Conservation (phyloP, 257 asterid species). For the Avicennia marina region DNA sequence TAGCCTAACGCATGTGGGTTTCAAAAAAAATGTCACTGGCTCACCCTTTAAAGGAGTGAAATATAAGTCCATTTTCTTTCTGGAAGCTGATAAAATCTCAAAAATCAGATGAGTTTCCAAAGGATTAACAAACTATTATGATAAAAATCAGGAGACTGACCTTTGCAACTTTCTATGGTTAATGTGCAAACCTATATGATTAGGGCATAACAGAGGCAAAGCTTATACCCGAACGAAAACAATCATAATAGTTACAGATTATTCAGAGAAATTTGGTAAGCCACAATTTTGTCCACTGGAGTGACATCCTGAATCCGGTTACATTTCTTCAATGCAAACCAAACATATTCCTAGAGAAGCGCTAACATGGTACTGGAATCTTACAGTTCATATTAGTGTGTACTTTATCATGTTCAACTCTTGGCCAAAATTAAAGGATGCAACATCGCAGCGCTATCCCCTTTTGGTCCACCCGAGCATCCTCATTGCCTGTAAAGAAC, state of each 20-base stretch:
- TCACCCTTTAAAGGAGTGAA: too few relatives aligned
- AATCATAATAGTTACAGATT: constrained; percentile 4
- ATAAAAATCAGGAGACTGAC: too few relatives aligned
- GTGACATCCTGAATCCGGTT: constrained; percentile 11
- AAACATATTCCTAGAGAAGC: constrained; percentile 13
- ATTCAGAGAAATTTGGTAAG: constrained; percentile 14
- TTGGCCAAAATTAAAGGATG: constrained; percentile 42
- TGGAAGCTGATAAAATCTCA: too few relatives aligned
- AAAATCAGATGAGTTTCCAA: too few relatives aligned
- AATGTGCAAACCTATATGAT: too few relatives aligned
- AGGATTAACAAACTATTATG: too few relatives aligned
- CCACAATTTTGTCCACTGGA: constrained; percentile 10
- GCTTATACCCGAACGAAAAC: too few relatives aligned
- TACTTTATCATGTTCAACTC: constrained; percentile 14
- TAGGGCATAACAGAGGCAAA: too few relatives aligned
- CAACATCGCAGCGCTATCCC: constrained; percentile 65
- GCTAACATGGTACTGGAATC: constrained; percentile 16
- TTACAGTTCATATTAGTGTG: constrained; percentile 22
- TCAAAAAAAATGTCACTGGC: too few relatives aligned
- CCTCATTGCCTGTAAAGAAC: constrained; percentile 57
- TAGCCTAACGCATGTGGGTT: too few relatives aligned
- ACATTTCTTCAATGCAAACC: constrained; percentile 1
- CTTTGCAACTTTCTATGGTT: too few relatives aligned
- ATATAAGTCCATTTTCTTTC: too few relatives aligned
- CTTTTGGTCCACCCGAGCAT: constrained; percentile 65